A percentile compares a stretch with the other conserved stretches of the same genome.
phyloP scores from a whole-genome alignment of 305 asterid genomes.

The Caryopteris hybrid region DNA sequence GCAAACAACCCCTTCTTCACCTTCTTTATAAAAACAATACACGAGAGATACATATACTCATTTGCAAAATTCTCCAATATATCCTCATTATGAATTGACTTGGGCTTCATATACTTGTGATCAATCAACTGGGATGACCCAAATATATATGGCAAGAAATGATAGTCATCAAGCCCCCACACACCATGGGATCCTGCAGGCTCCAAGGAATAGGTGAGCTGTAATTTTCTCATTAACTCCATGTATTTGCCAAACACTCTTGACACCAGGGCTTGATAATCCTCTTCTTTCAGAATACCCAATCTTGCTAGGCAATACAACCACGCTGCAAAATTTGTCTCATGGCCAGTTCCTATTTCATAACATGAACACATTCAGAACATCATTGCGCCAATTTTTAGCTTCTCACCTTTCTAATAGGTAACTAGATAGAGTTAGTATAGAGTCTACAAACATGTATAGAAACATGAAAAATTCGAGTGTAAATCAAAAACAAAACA shows the following conservation, averaged over 20 bases:
- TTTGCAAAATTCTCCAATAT: conserved; percentile 73
- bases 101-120: conserved; percentile 95
- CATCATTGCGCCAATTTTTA: background rate
- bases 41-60: conserved; percentile 76
- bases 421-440: conserved; percentile 8
- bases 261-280: conserved; percentile 70
- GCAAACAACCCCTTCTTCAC: conserved; percentile 87
- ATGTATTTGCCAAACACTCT: conserved; percentile 66
- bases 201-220: conserved; percentile 67
- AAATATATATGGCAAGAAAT: conserved; percentile 77
- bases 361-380: conserved; percentile 2
- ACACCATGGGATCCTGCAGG: conserved; percentile 97
- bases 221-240: conserved; percentile 85
- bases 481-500: background rate
- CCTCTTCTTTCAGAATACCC: conserved; percentile 69
- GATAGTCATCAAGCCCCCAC: conserved; percentile 96
- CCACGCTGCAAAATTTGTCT: conserved; percentile 89
- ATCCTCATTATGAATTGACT: conserved; percentile 83
- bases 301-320: conserved; percentile 76
- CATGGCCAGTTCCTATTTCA: conserved; percentile 76
- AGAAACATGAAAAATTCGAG: background rate
- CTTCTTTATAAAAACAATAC: conserved; percentile 73
- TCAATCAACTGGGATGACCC: conserved; percentile 87
- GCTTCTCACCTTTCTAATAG: background rate
- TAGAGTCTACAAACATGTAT: background rate